A percentile compares a stretch with the other conserved stretches of the same genome.
phyloP scores from a whole-genome alignment of 164 flowering plant genomes.

The Brasenia schreberi region DNA sequence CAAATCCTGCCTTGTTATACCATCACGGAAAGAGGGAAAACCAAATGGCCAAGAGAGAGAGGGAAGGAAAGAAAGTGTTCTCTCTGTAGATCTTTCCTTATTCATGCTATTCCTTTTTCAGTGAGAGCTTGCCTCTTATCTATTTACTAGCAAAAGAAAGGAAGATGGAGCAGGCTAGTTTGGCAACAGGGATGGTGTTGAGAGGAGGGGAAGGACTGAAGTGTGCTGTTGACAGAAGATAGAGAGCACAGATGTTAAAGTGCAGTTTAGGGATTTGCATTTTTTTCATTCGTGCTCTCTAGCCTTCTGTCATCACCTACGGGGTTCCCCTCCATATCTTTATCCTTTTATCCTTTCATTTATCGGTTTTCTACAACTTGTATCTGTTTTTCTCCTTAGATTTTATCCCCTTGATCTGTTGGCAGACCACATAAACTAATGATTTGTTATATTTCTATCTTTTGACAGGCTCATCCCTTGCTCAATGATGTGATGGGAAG shows the following conservation, averaged over 20 bases:
- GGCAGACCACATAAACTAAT: neutral
- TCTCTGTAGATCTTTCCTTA: neutral
- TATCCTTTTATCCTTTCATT: neutral
- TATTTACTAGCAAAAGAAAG: neutral
- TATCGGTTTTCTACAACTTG: neutral
- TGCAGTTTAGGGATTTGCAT: slow-evolving; percentile 16
- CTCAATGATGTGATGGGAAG: neutral
- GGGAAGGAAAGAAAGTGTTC: neutral
- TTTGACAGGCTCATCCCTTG: neutral
- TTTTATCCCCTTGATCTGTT: neutral
- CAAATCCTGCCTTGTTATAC: neutral
- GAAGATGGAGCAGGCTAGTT: neutral
- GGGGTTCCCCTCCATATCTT: slow-evolving; percentile 3
- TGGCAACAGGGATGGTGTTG: slow-evolving; percentile 6
- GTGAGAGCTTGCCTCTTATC: neutral
- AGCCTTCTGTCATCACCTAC: slow-evolving; percentile 56
- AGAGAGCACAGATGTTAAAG: slow-evolving; percentile 17
- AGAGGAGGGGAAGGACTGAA: too few relatives aligned
- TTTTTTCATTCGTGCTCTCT: slow-evolving; percentile 61
- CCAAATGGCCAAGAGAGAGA: neutral
- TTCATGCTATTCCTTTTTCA: neutral
- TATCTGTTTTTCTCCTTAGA: neutral
- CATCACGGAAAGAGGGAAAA: neutral
- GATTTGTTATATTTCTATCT: neutral
- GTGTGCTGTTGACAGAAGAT: slow-evolving; percentile 27